A percentile compares a stretch with the other conserved stretches of the same genome.
phyloP scores from a whole-genome alignment of 768 basidiomycete genomes.

The Sarcodon sp. region DNA sequence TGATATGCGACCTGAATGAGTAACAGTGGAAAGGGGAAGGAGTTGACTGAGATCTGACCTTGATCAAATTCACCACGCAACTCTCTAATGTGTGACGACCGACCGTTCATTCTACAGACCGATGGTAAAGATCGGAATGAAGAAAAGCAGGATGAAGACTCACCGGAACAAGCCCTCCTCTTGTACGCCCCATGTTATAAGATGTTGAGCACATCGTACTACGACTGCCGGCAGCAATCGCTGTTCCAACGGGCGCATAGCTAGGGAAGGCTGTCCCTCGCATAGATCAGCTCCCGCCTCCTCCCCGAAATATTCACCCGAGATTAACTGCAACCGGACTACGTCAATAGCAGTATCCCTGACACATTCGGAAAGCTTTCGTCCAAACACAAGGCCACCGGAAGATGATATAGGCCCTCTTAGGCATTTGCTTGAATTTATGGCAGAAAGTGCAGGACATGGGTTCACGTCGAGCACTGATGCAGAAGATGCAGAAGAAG shows the following conservation, averaged over 20 bases:
- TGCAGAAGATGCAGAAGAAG: conserved; percentile 33
- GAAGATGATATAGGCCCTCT: conserved; percentile 31
- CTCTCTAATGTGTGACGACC: conserved; percentile 67
- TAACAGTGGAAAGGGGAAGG: not conserved
- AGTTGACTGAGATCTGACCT: conserved; percentile 24
- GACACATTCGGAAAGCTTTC: conserved; percentile 41
- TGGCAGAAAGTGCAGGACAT: conserved; percentile 14
- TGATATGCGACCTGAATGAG: conserved; percentile 14
- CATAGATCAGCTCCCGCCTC: conserved; percentile 1
- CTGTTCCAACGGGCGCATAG: conserved; percentile 12
- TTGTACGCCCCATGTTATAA: conserved; percentile 71
- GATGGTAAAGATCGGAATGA: not conserved
- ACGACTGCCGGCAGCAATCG: conserved; percentile 58
- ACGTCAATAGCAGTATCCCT: conserved; percentile 37
- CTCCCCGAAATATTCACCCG: conserved; percentile 1
- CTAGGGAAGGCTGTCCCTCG: not conserved
- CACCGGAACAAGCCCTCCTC: conserved; percentile 84
- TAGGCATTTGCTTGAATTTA: conserved; percentile 39
- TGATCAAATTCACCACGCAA: conserved; percentile 75
- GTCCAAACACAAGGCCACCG: conserved; percentile 55
- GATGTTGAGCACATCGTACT: conserved; percentile 72
- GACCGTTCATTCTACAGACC: conserved; percentile 58
- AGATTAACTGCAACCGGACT: conserved; percentile 5
- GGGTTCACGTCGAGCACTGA: conserved; percentile 31
- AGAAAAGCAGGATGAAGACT: conserved; percentile 11